A percentile compares a stretch with the other conserved stretches of the same genome.
Evolutionary conservation across 139 green algal species (phyloP).

Genomic region (Volvox africanus): DNA sequence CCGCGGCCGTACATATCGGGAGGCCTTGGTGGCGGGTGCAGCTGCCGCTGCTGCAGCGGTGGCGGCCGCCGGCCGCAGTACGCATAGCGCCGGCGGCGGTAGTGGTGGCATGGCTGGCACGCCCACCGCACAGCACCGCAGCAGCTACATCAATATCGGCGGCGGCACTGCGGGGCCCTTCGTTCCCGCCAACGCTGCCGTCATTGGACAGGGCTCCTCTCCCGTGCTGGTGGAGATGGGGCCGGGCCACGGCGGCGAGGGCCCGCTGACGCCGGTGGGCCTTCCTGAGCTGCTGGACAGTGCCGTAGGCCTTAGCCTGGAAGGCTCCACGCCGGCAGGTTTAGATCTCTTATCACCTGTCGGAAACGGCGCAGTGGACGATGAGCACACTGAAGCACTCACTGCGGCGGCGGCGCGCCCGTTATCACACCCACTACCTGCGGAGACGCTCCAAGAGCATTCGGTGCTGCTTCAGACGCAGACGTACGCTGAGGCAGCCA

Average conservation of each 20-base stretch:
- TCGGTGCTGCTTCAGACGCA: not conserved
- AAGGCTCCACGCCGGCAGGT: not conserved
- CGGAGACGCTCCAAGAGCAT: not conserved
- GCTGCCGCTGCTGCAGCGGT: not conserved
- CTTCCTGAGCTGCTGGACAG: conserved; percentile 41
- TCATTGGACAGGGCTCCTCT: conserved; percentile 8
- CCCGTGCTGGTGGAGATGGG: conserved; percentile 34
- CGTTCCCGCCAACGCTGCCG: conserved; percentile 1
- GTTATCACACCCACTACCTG: not conserved
- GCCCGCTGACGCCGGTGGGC: conserved; percentile 15
- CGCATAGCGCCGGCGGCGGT: not conserved
- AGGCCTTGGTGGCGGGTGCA: conserved; percentile 1
- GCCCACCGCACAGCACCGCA: not conserved
- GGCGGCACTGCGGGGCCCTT: conserved; percentile 5
- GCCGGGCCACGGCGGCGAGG: not conserved
- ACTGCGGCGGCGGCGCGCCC: not conserved
- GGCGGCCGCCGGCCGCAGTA: not conserved
- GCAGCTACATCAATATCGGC: not conserved
- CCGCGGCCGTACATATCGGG: not conserved
- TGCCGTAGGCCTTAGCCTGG: not conserved
- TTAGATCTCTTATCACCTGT: no score
- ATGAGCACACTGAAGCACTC: not conserved
- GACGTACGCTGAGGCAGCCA: not conserved
- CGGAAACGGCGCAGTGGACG: no score
- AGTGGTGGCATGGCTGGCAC: not conserved